Evolutionary conservation across 306 rosid genomes (phyloP), one percentile per base, ranked within the genome.

Genomic region (Quercus suber): DNA sequence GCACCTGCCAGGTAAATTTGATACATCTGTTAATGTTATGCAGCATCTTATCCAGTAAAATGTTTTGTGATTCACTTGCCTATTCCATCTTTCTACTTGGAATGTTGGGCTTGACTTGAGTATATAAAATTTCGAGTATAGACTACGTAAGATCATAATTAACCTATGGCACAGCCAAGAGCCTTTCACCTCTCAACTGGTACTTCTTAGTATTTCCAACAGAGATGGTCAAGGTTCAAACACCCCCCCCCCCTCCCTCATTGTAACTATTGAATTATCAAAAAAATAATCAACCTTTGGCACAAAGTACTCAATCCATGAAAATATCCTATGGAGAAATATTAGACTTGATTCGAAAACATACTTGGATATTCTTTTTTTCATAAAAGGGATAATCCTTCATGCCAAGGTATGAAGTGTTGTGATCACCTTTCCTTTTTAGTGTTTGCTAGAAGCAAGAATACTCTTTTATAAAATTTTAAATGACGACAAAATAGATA

Each of bases 1-100:
- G 82, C 61, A 5, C 71, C 12, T 93, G 98, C 79, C 94, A 93
- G 94, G 97, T 93, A 33, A 63, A 19, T 35, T 21, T 19, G 45
- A 41, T 8, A 45, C 23, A 67, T 67, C 18, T 35, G 9, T 6
- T 35, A 1, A 1, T 35, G 41, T 17, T 3, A 5, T 67, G 71
- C 71, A 31, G 51, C 51, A 33, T 67, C 72, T 8, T 67, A 21
- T 35, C 52, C 52, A 65, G 19, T 33, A 10, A 18, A 65, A 33
- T 17, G 52, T 67, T 9, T 67, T 67, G 25, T 23, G 19, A 31
- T 67, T 67, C 6, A 12, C 51, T 2, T 19, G 51, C 6, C 11
- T 7, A 1, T 37, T 37, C 45, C 51, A 31, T 31, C 51, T 33
- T 67, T 67, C 45, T 67, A 8, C 19, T 28, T 9, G 8, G 41